phyloP scores from a whole-genome alignment of 177 flowering plant genomes.

The Tripterygium wilfordii region DNA sequence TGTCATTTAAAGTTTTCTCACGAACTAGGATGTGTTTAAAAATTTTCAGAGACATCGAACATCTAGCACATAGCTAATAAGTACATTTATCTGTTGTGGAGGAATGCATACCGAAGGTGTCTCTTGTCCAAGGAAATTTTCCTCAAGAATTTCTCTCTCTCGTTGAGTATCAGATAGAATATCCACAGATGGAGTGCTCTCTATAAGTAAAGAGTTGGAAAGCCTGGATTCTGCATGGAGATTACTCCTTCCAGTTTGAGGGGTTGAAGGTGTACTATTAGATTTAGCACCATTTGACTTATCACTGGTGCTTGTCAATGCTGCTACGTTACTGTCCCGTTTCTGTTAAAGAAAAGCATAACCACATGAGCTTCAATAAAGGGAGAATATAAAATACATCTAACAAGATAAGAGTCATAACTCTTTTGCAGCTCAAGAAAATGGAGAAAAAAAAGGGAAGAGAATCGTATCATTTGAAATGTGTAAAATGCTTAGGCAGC shows the following conservation, averaged over 20 bases:
- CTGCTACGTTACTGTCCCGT: constrained; percentile 66
- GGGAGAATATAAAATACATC: too few species aligned
- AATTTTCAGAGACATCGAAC: too few species aligned
- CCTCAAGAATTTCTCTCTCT: constrained; percentile 48
- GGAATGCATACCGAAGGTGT: constrained; percentile 69
- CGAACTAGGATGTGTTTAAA: too few species aligned
- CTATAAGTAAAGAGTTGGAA: constrained; percentile 56
- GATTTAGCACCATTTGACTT: constrained; percentile 86
- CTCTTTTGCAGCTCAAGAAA: too few species aligned
- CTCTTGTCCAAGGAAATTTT: constrained; percentile 50
- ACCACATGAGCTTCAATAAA: too few species aligned
- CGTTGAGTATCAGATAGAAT: constrained; percentile 39
- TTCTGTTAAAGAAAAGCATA: constrained; percentile 62
- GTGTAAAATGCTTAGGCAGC: too few species aligned
- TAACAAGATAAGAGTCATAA: too few species aligned
- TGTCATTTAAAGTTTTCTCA: too few species aligned
- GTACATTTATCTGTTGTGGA: too few species aligned
- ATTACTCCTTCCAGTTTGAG: constrained; percentile 67
- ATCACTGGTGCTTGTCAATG: constrained; percentile 64
- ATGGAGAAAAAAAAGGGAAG: too few species aligned
- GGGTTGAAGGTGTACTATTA: constrained; percentile 80
- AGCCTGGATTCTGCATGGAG: constrained; percentile 52
- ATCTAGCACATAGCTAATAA: too few species aligned
- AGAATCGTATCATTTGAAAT: too few species aligned
- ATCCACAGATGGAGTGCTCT: constrained; percentile 54